Evolutionary conservation across 106 monocot genomes (phyloP), one percentile per base, ranked within the genome.

Genomic region (Vanilla planifolia): DNA sequence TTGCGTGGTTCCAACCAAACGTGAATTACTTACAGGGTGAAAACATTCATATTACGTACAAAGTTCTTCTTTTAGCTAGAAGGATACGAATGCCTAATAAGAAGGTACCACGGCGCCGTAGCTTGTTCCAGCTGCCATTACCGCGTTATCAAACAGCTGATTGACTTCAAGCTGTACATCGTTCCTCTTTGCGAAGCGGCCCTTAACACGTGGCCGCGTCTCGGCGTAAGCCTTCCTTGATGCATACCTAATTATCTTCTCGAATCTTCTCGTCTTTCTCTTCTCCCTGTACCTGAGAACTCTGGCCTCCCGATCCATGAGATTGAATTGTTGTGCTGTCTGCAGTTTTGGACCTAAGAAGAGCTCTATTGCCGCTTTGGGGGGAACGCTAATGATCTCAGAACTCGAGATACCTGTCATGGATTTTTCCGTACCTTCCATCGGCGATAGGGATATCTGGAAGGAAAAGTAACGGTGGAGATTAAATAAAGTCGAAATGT

Each of bases 271-370:
- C 3, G 33, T 73, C 72, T 84, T 89, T 62, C 69, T 77, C 75
- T 89, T 89, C 72, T 89, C 89, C 52, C 89, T 70, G 75, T 89
- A 89, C 52, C 89, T 44, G n/a, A 75, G 77, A 11, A 89, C 78
- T 15, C 80, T 71, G 34, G 89, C 84, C 48, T 84, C 89, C 19
- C 89, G 64, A 42, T 89, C 80, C 55, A 74, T 55, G 62, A 77
- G 51, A 8, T 39, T 37, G 63, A 84, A 66, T 30, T 77, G 63
- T 28, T 57, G 33, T 4, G 83, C 66, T 33, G 63, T 34, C 27
- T 73, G 69, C 17, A 56, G 29, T 16, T 62, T 64, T n/a, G 67
- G 46, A n/a, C 63, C 62, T 0, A 80, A 67, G 71, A 89, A 80
- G 52, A 80, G 80, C 51, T 77, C 77, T 16, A 75, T 72, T 17